These are phyloP conservation scores for Cucurbita pepo DNA, from an alignment of 306 rosid species.

Conservation along the genomic window DNA sequence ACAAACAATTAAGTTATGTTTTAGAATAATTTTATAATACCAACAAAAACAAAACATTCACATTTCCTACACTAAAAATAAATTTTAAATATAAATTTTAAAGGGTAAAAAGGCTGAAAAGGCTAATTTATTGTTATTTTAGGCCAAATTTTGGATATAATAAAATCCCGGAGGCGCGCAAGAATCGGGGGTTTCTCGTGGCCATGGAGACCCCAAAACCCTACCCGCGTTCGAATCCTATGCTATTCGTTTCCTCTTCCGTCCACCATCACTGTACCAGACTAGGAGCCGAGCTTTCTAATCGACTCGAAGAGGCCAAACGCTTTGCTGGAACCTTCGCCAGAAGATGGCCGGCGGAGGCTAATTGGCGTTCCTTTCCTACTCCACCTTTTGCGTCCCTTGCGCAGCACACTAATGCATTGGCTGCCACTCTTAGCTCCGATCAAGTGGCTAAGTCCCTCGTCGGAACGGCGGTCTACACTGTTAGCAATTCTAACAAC, in stretches of 20 bases:
- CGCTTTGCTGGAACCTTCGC: slow-evolving; percentile 43
- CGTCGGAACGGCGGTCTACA: slow-evolving; percentile 68
- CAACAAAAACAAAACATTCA: no score
- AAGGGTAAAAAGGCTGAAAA: no score
- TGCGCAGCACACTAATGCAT: slow-evolving; percentile 34
- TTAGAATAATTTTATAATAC: no score
- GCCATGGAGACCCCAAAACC: slow-evolving; percentile 44
- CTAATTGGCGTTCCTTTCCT: slow-evolving; percentile 11
- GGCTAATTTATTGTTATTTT: no score
- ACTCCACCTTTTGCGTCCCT: slow-evolving; percentile 22
- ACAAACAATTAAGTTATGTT: no score
- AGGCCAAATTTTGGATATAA: no score
- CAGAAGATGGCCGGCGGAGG: slow-evolving; percentile 5
- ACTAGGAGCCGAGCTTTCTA: slow-evolving; percentile 37
- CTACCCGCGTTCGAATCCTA: slow-evolving; percentile 37
- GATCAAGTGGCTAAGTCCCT: slow-evolving; percentile 63
- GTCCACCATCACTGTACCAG: slow-evolving; percentile 55
- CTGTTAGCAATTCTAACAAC: slow-evolving; percentile 83
- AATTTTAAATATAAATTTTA: no score
- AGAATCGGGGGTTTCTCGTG: neutral
- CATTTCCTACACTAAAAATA: no score
- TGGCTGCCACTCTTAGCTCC: slow-evolving; percentile 51
- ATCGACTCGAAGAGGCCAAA: slow-evolving; percentile 42
- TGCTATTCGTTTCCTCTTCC: slow-evolving; percentile 51
- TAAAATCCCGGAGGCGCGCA: neutral